Evolutionary conservation across 768 basidiomycete genomes (phyloP).

Genomic region (Mycena albidolilacea): DNA sequence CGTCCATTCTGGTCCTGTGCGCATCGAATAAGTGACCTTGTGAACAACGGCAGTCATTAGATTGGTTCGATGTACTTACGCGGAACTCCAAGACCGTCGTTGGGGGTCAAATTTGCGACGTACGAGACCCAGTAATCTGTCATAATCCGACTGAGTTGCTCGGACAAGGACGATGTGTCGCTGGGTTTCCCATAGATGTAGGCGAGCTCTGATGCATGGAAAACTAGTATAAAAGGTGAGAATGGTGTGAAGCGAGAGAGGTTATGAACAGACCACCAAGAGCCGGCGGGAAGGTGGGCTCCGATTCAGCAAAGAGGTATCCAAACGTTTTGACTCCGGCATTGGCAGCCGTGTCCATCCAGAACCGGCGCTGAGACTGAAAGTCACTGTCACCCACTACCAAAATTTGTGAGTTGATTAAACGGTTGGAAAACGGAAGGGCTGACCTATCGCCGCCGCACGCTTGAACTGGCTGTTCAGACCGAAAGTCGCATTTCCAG

Average conservation of each 20-base stretch:
- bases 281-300: constrained; percentile 39
- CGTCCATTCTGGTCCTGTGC: constrained; percentile 19
- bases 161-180: constrained; percentile 45
- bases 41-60: neutral
- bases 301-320: constrained; percentile 61
- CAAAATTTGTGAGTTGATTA: neutral
- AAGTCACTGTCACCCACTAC: constrained; percentile 57
- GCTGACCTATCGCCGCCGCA: constrained; percentile 46
- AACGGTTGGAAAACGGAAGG: no score
- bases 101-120: constrained; percentile 55
- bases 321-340: constrained; percentile 58
- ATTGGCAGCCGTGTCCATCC: constrained; percentile 57
- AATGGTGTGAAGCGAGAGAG: neutral
- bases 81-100: constrained; percentile 52
- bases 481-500: constrained; percentile 59
- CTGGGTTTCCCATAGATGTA: constrained; percentile 53
- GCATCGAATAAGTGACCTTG: neutral
- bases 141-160: constrained; percentile 51
- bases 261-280: constrained; percentile 47
- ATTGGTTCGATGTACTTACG: constrained; percentile 42
- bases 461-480: constrained; percentile 55
- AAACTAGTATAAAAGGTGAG: constrained; percentile 41
- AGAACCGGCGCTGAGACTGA: constrained; percentile 55
- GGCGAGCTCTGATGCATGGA: constrained; percentile 51
- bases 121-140: constrained; percentile 63